Conservation (phyloP, 805 yeast species). For the Nakazawaea sp. region DNA sequence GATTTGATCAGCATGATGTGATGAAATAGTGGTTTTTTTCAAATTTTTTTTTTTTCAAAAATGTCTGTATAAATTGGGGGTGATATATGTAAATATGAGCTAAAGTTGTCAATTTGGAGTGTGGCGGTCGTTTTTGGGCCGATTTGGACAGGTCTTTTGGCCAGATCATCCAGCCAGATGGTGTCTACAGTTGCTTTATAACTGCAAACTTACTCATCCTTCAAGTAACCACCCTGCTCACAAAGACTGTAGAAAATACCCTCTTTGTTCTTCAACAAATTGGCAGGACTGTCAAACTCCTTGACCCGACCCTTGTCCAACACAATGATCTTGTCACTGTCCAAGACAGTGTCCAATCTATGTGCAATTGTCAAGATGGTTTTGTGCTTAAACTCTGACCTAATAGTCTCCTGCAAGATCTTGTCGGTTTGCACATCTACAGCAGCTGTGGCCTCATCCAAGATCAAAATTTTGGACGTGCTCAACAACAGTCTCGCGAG, state of each 20-base stretch:
- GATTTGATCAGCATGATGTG: too few species aligned
- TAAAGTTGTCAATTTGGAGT: too few species aligned
- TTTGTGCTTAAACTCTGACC: slow-evolving; percentile 66
- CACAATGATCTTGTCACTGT: slow-evolving; percentile 71
- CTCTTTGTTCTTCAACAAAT: slow-evolving; percentile 55
- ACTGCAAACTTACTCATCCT: too few species aligned
- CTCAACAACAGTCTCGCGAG: slow-evolving; percentile 71
- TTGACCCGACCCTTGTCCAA: slow-evolving; percentile 69
- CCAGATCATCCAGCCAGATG: too few species aligned
- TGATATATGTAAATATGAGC: too few species aligned
- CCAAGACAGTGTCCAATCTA: slow-evolving; percentile 76
- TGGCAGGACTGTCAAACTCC: slow-evolving; percentile 69
- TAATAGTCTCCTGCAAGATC: slow-evolving; percentile 70
- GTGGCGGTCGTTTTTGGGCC: too few species aligned
- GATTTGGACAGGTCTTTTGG: too few species aligned
- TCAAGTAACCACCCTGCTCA: slow-evolving; percentile 61
- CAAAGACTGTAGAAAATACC: slow-evolving; percentile 78
- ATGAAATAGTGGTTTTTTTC: too few species aligned
- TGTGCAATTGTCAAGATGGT: slow-evolving; percentile 84
- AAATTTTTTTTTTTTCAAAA: too few species aligned
- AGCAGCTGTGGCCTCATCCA: slow-evolving; percentile 88
- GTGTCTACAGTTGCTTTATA: too few species aligned
- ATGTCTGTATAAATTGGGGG: too few species aligned
- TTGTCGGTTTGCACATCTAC: slow-evolving; percentile 83
- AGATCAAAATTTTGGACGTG: slow-evolving; percentile 53